phyloP scores from a whole-genome alignment of 331 rosid genomes.

The Spiraea crenata region DNA sequence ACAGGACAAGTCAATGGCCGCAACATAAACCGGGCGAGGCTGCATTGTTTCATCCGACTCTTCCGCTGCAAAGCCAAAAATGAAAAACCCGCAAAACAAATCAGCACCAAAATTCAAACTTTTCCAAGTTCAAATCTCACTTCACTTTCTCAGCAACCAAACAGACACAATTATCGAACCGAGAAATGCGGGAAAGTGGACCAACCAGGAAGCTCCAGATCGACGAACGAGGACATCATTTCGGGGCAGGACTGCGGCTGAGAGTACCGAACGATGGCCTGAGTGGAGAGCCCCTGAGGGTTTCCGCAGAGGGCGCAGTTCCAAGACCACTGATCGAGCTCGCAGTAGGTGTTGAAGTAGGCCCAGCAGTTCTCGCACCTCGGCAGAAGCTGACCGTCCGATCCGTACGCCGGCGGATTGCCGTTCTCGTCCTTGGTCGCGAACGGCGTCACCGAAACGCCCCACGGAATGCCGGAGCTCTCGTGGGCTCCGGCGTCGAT shows the following conservation, averaged over 20 bases:
- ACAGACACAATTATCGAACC: not conserved
- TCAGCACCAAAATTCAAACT: not conserved
- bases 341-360: slow-evolving; percentile 84
- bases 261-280: slow-evolving; percentile 75
- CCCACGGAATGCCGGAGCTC: slow-evolving; percentile 89
- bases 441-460: slow-evolving; percentile 81
- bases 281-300: slow-evolving; percentile 75
- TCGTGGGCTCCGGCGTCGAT: slow-evolving; percentile 79
- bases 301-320: slow-evolving; percentile 82
- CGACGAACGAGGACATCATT: slow-evolving; percentile 87
- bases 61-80: slow-evolving; percentile 40
- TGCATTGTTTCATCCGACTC: slow-evolving; percentile 53
- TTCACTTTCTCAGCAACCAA: not conserved
- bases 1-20: slow-evolving; percentile 93
- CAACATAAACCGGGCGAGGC: slow-evolving; percentile 92
- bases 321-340: slow-evolving; percentile 94
- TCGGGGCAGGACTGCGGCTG: slow-evolving; percentile 75
- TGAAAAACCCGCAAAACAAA: not conserved
- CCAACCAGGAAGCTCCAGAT: slow-evolving; percentile 83
- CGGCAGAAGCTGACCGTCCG: slow-evolving; percentile 62
- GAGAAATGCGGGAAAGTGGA: not conserved
- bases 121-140: not conserved
- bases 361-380: slow-evolving; percentile 97
- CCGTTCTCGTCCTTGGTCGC: slow-evolving; percentile 65
- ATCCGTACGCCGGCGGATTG: slow-evolving; percentile 67